Conservation (phyloP, 768 basidiomycete species). For the Tephrocybe rancida region DNA sequence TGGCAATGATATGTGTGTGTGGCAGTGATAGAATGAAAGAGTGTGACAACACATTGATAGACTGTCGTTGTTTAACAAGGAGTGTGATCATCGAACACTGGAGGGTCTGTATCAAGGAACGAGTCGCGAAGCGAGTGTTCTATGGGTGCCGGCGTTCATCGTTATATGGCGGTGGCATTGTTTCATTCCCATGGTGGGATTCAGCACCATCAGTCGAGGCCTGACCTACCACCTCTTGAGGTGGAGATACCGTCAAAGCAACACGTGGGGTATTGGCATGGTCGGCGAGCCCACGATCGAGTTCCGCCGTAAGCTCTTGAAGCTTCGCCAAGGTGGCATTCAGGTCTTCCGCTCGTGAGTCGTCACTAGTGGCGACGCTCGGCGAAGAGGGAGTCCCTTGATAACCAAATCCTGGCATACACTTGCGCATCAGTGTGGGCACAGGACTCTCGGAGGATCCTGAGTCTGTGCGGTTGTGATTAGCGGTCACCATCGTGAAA, state of each 20-base stretch:
- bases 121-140: not conserved
- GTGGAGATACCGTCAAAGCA: not conserved
- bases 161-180: not conserved
- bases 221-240: not conserved
- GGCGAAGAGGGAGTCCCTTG: not conserved
- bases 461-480: not conserved
- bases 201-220: not conserved
- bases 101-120: not conserved
- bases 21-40: too few relatives aligned
- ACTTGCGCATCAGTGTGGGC: not conserved
- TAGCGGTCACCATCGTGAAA: not conserved
- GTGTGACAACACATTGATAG: too few relatives aligned
- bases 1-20: too few relatives aligned
- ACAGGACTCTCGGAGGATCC: not conserved
- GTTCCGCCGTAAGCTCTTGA: not conserved
- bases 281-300: conserved; percentile 1
- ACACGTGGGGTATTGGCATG: not conserved
- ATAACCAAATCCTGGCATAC: not conserved
- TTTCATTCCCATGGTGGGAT: not conserved
- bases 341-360: not conserved
- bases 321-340: not conserved
- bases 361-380: not conserved
- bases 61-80: too few relatives aligned
- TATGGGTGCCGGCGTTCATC: not conserved
- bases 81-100: too few relatives aligned